A percentile compares a stretch with the other conserved stretches of the same genome.
phyloP scores from a whole-genome alignment of 176 grass and related monocot genomes.

The Carex littledalei region DNA sequence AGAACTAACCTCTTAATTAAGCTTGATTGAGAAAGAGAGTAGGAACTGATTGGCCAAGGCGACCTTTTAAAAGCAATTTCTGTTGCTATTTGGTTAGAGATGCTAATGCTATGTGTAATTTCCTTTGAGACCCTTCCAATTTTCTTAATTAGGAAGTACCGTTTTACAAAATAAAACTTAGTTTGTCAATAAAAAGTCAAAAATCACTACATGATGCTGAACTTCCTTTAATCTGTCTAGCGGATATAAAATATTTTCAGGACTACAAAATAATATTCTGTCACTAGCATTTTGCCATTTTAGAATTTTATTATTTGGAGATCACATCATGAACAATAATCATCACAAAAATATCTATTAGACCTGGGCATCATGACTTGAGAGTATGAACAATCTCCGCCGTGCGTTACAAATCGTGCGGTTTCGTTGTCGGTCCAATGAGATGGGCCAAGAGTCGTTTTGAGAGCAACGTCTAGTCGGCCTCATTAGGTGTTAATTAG shows the following conservation, averaged over 20 bases:
- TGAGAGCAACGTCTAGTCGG: background rate
- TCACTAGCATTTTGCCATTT: background rate
- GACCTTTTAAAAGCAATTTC: background rate
- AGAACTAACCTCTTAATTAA: constrained; percentile 2
- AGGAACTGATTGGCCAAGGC: background rate
- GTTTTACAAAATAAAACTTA: background rate
- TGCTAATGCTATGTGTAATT: background rate
- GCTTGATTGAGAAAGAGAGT: background rate
- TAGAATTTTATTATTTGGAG: background rate
- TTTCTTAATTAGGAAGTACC: background rate
- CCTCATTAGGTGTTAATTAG: background rate
- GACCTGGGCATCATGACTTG: background rate
- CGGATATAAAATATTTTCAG: background rate
- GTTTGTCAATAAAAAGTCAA: background rate
- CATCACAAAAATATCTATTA: background rate
- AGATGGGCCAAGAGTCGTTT: background rate
- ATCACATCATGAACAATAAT: background rate
- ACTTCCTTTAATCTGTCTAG: background rate
- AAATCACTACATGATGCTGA: background rate
- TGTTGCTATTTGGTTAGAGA: background rate
- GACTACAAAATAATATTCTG: background rate
- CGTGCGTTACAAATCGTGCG: background rate
- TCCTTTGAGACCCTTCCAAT: background rate
- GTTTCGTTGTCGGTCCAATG: background rate
- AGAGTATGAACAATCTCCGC: background rate